Percentiles rank a stretch among this genome's conserved stretches.
Conservation (phyloP, 2,329 filamentous ascomycete species). For the Cryphonectria carpinicola region DNA sequence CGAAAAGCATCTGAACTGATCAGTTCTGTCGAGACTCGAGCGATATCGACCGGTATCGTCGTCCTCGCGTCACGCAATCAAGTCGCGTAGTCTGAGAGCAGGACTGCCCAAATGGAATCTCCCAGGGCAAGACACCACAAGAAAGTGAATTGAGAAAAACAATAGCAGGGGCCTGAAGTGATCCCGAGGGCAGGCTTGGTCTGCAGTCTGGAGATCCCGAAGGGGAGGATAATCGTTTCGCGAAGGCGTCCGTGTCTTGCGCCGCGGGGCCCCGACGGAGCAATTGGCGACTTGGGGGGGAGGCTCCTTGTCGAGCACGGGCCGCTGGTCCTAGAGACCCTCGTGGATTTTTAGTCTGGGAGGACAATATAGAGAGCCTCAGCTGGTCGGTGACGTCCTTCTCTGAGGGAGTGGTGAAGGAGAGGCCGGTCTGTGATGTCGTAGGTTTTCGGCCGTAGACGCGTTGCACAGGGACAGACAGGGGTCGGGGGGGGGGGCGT, state of each 20-base stretch:
- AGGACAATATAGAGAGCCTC: background rate
- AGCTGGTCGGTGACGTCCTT: constrained; percentile 1
- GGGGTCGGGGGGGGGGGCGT: background rate
- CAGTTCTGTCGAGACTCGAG: background rate
- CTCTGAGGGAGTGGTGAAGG: background rate
- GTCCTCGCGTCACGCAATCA: constrained; percentile 10
- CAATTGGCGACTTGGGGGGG: background rate
- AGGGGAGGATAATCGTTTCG: background rate
- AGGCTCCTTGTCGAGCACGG: background rate
- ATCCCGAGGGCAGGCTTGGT: background rate
- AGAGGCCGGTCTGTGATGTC: background rate
- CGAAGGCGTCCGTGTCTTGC: background rate
- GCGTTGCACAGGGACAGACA: constrained; percentile 22
- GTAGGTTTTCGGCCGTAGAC: constrained; percentile 23
- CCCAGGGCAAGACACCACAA: background rate
- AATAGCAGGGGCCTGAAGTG: background rate
- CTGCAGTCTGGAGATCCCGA: background rate
- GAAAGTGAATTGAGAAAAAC: background rate
- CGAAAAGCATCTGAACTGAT: background rate
- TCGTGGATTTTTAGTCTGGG: background rate
- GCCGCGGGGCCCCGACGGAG: background rate
- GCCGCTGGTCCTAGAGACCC: background rate
- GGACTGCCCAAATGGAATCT: background rate
- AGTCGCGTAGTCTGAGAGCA: background rate
- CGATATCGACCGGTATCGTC: background rate